Base-by-base conservation (phyloP, 2,329 filamentous ascomycete species). In the Ophiobolus disseminans region DNA sequence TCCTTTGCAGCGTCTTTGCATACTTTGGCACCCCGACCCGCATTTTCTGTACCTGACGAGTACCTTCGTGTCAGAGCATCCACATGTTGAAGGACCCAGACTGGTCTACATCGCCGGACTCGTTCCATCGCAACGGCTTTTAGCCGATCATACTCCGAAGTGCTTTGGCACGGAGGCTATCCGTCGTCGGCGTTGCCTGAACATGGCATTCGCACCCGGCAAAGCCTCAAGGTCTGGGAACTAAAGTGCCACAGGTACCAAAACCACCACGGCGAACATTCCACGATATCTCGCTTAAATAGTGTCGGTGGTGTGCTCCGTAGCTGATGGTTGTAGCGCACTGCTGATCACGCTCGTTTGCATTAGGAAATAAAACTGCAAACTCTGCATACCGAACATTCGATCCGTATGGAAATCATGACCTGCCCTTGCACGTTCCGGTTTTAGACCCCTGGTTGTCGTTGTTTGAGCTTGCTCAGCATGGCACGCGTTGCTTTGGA, bases 31-130 rank as follows among this genome's bases (percentile, higher is more conserved):
- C 39, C 25, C 48, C 51, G 53, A 48, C 48, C 56, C 58, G 42
- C 52, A 49, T 50, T 41, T 60, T 50, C 47, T 52, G 41, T 48
- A 25, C 52, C 45, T 37, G 44, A 40, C 48, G 30, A 32, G 14
- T 37, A 43, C 37, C 41, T n/a, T 59, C 41, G 52, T 61, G 58
- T 56, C 60, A 63, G 40, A 50, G 48, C 52, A 55, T 41, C 65
- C 67, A 68, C 64, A 55, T 57, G 60, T 57, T 62, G 57, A 55
- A 55, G 49, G 28, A 58, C 62, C 67, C 58, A 67, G 67, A 65
- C 55, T 61, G 48, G 55, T 51, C 54, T 50, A 46, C 53, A 42
- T 42, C 40, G 44, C 13, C 10, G 14, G 28, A 31, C 54, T 56
- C 63, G 63, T 60, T 62, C 54, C 53, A 65, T 62, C 31, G 20